Base-by-base conservation (phyloP, 345 rosid genomes). In the Nephelium lappaceum region DNA sequence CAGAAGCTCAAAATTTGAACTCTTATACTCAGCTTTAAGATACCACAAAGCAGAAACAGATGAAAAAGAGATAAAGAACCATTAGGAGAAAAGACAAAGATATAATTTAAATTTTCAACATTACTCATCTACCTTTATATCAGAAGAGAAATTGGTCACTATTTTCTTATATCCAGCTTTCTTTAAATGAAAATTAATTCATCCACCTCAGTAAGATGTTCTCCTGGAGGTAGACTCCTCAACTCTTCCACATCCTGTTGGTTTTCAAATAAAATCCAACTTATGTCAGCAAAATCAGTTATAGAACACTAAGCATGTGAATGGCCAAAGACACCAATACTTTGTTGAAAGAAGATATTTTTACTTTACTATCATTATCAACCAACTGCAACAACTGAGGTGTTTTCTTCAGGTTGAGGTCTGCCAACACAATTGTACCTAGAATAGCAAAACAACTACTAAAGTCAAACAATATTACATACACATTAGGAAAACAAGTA, bases 141-240 rank as follows among this genome's bases (percentile, higher is more conserved):
- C 99, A 70, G 97, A 88, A 51, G 99, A 96, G 85, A 96, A 96
- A 81, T 96, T 96, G 43, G 99, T 85, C 64, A 96, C 91, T 15
- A 80, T 80, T 89, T 87, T 96, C 91, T 83, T 88, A 85, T 93
- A 92, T 81, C 83, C 85, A 38, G 95, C 21, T 88, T 96, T 96
- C 86, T 84, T 92, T 81, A 96, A 83, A 67, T 91, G 97, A 83
- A 96, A 96, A 79, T n/a, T n/a, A n/a, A n/a, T 96, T 96, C 99
- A 96, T 96, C 99, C 99, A 96, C 73, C 97, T 90, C 82, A 96
- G 70, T 71, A 96, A 85, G 80, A 96, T 96, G 85, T 96, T 96
- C 86, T 96, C 99, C 11, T 98, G 99, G 99, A 55, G 99, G 95
- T 86, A 94, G 89, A 82, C 95, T 96, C 98, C 93, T 90, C 85